Base-by-base conservation (phyloP, 2,329 filamentous ascomycete species). In the Fusarium sublunatum region DNA sequence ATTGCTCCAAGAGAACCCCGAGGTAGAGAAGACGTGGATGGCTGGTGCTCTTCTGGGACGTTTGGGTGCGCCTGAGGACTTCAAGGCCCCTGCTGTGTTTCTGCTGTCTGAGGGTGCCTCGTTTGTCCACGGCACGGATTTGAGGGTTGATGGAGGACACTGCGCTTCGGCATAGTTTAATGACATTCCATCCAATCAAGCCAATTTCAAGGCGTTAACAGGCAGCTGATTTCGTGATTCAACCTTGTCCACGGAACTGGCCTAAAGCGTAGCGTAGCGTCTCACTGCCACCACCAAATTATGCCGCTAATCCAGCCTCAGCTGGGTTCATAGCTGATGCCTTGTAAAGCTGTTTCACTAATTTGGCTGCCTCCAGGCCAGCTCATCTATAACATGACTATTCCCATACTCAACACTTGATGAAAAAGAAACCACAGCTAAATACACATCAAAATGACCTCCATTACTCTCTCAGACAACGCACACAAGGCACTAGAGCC, bases 101-200 rank as follows among this genome's bases (percentile, higher is more conserved):
- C 76, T 86, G 44, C 64, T 86, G n/a, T 82, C 83, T 12, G 80
- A 83, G 60, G 84, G 83, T 1, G 85, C 82, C 62, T 78, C 78
- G 1, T 87, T 84, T 65, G 86, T 88, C 78, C 86, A 85, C 1
- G 85, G 84, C 0, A 79, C 81, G 11, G 83, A 85, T 40, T 64
- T 88, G 61, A 70, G 84, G 13, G 82, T 87, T 32, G 85, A 88
- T 68, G 85, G 85, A 46, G 85, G 85, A 2, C 85, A 87, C 69
- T 77, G 75, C 24, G 76, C 75, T 1, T 77, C 75, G 13, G 73
- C 74, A 26, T 76, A 61, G 26, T 29, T 38, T 19, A 28, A 13
- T 15, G 7, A 26, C 7, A n/a, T 39, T 34, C 12, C 9, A 12
- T 6, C 25, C 5, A 41, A 28, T 10, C 7, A 3, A 24, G 5